phyloP scores from a whole-genome alignment of 352 stramenopile genomes.

The Phytopythium kandeliae region DNA sequence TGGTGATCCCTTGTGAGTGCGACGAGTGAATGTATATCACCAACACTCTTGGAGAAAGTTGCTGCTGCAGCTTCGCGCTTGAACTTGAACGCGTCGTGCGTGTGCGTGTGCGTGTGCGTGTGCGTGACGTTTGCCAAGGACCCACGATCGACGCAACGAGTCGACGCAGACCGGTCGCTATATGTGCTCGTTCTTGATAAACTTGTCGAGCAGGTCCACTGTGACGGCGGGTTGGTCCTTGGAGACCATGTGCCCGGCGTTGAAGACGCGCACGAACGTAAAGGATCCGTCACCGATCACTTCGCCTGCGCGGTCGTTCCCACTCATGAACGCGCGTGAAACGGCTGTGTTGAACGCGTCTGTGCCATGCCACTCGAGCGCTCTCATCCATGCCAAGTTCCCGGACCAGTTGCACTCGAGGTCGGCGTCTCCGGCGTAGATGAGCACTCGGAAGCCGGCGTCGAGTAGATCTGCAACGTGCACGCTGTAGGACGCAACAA shows the following conservation, averaged over 20 bases:
- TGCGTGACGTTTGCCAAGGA: too few relatives aligned
- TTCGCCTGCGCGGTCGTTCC: slow-evolving; percentile 52
- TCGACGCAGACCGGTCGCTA: too few relatives aligned
- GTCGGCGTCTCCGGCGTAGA: slow-evolving; percentile 97
- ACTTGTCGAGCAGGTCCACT: slow-evolving; percentile 44
- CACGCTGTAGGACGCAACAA: too few relatives aligned
- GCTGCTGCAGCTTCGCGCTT: too few relatives aligned
- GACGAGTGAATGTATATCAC: too few relatives aligned
- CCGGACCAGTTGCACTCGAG: slow-evolving; percentile 98
- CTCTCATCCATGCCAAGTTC: slow-evolving; percentile 94
- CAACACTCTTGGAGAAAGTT: too few relatives aligned
- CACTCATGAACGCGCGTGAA: slow-evolving; percentile 50
- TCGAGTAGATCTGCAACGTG: slow-evolving; percentile 90
- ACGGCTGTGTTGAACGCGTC: slow-evolving; percentile 44
- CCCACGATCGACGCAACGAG: too few relatives aligned
- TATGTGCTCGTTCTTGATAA: slow-evolving; percentile 31
- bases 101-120: too few relatives aligned
- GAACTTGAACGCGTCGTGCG: too few relatives aligned
- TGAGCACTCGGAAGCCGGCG: slow-evolving; percentile 85
- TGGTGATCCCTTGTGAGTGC: too few relatives aligned
- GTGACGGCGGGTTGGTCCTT: slow-evolving; percentile 83
- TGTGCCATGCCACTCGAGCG: slow-evolving; percentile 91
- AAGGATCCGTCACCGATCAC: slow-evolving; percentile 63
- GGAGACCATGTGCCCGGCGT: slow-evolving; percentile 96
- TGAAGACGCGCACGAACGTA: slow-evolving; percentile 93